Percentiles rank a stretch among this genome's conserved stretches.
Conservation (phyloP, 495 filamentous ascomycete species). For the Aspergillus hancockii region DNA sequence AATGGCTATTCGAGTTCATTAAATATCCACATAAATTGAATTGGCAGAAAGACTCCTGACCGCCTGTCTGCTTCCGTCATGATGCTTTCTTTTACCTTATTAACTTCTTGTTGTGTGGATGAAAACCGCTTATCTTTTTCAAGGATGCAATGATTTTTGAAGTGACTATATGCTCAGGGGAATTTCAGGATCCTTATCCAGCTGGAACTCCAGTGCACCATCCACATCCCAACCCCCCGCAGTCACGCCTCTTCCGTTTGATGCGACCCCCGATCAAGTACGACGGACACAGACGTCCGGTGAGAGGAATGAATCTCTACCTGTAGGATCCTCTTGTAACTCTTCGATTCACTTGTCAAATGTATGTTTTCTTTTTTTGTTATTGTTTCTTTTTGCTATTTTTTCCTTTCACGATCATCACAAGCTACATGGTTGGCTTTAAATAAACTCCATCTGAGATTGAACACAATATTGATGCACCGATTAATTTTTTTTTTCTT, state of each 20-base stretch:
- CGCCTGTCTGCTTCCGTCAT: slow-evolving; percentile 30
- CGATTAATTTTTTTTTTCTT: slow-evolving; percentile 3
- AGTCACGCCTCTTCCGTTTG: slow-evolving; percentile 15
- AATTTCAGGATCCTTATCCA: slow-evolving; percentile 14
- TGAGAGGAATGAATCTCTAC: slow-evolving; percentile 20
- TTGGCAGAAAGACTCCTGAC: slow-evolving; percentile 26
- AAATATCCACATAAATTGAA: background rate
- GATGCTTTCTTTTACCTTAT: slow-evolving; percentile 15
- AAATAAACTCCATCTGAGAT: background rate
- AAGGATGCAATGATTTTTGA: slow-evolving; percentile 17
- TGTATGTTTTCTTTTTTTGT: slow-evolving; percentile 7
- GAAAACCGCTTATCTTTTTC: slow-evolving; percentile 4
- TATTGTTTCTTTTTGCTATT: background rate
- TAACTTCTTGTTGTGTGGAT: background rate
- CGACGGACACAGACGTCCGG: slow-evolving; percentile 25
- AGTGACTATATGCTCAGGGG: slow-evolving; percentile 16
- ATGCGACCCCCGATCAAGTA: slow-evolving; percentile 23
- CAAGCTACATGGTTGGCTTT: background rate
- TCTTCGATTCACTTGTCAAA: background rate
- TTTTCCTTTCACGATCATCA: background rate
- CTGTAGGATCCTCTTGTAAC: slow-evolving; percentile 9
- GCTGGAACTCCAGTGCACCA: slow-evolving; percentile 9
- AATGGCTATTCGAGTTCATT: background rate
- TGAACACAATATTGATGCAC: background rate
- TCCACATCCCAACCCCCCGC: slow-evolving; percentile 5